These are phyloP conservation scores for Beauveria pseudobassiana DNA, from an alignment of 2,329 filamentous ascomycete species.

Conservation along the genomic window DNA sequence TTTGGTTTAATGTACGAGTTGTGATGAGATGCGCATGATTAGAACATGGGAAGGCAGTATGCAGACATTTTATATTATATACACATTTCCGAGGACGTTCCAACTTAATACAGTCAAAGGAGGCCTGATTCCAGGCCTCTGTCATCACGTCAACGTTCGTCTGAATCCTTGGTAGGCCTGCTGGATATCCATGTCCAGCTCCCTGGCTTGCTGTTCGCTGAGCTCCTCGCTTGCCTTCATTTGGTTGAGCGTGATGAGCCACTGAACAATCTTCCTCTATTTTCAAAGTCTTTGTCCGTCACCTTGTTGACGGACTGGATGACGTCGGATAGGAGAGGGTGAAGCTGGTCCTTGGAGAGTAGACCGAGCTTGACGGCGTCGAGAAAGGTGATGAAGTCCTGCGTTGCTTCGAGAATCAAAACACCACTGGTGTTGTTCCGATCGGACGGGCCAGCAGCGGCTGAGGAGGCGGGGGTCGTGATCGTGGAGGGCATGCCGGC, in stretches of 20 bases:
- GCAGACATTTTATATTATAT: background rate
- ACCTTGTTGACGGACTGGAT: conserved; percentile 98
- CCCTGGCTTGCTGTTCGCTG: conserved; percentile 76
- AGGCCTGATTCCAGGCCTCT: background rate
- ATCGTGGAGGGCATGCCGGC: conserved; percentile 89
- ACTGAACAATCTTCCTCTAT: conserved; percentile 92
- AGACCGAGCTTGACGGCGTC: conserved; percentile 90
- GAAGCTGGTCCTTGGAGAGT: conserved; percentile 91
- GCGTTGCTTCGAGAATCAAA: conserved; percentile 81
- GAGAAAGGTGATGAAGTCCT: conserved; percentile 97
- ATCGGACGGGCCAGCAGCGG: conserved; percentile 31
- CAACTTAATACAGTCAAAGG: background rate
- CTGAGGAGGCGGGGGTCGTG: conserved; percentile 45
- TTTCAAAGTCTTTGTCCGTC: conserved; percentile 90
- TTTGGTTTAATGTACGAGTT: conserved; percentile 51
- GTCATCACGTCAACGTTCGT: conserved; percentile 53
- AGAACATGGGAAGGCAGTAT: background rate
- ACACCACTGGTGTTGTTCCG: conserved; percentile 46
- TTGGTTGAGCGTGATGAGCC: conserved; percentile 94
- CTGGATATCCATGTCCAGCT: conserved; percentile 89
- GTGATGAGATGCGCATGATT: background rate
- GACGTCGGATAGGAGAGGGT: conserved; percentile 87
- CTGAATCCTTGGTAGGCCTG: conserved; percentile 94
- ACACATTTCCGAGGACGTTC: background rate
- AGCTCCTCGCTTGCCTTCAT: conserved; percentile 95